Conservation (phyloP, 2,329 filamentous ascomycete genomes). For the Aspergillus fijiensis region DNA sequence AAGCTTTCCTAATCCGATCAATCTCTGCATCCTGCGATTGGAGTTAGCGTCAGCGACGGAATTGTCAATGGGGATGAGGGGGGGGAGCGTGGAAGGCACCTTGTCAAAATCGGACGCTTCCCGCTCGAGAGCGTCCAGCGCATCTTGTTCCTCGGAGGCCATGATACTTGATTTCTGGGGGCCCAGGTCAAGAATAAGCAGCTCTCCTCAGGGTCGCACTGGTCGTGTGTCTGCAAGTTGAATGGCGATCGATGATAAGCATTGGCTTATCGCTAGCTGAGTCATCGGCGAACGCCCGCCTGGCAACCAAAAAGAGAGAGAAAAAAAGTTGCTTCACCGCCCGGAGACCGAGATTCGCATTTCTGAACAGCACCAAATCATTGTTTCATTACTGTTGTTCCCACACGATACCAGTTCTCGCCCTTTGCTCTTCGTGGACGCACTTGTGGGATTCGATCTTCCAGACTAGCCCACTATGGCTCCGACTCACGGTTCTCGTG, state of each 20-base stretch:
- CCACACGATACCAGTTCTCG: not conserved
- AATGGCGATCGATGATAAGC: conserved; percentile 13
- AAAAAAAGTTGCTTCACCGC: conserved; percentile 34
- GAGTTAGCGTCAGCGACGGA: not conserved
- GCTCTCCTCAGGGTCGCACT: not conserved
- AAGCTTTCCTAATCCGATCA: conserved; percentile 87
- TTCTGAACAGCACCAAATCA: conserved; percentile 10
- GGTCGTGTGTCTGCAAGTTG: not conserved
- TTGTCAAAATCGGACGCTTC: conserved; percentile 92
- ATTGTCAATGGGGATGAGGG: not conserved
- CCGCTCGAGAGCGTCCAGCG: conserved; percentile 75
- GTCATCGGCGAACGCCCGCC: conserved; percentile 27
- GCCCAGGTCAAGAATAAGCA: not conserved
- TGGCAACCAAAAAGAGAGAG: conserved; percentile 10
- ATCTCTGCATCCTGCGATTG: conserved; percentile 80
- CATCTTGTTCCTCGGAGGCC: conserved; percentile 68
- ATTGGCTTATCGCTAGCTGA: conserved; percentile 37
- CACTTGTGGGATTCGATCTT: not conserved
- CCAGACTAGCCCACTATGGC: conserved; percentile 31
- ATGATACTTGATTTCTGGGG: conserved; percentile 32
- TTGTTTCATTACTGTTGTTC: not conserved
- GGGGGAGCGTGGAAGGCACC: conserved; percentile 45
- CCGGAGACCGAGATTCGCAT: conserved; percentile 11
- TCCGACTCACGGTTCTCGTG: conserved; percentile 26
- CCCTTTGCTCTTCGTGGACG: not conserved